These are phyloP conservation scores for Achaetomium macrosporum DNA, from an alignment of 2,329 filamentous ascomycete species.

Conservation along the genomic window DNA sequence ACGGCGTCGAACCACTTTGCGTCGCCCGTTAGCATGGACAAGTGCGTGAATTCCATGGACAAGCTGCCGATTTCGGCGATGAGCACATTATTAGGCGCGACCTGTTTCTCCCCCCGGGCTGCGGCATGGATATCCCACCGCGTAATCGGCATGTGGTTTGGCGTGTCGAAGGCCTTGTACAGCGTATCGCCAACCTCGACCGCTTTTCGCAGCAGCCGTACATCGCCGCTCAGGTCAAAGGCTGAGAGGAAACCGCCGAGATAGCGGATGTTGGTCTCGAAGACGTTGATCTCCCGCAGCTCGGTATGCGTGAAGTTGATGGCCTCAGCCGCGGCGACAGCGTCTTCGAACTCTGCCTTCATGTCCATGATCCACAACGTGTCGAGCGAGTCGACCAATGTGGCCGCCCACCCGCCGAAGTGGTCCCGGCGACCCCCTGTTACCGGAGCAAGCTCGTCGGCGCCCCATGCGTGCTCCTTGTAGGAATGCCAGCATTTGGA, in stretches of 20 bases:
- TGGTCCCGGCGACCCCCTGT: slow-evolving; percentile 6
- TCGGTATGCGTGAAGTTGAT: slow-evolving; percentile 45
- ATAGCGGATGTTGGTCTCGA: slow-evolving; percentile 31
- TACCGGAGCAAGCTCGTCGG: slow-evolving; percentile 21
- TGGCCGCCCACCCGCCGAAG: slow-evolving; percentile 23
- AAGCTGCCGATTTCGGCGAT: slow-evolving; percentile 49
- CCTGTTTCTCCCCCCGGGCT: slow-evolving; percentile 29
- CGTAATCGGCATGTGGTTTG: slow-evolving; percentile 44
- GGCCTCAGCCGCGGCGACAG: slow-evolving; percentile 37
- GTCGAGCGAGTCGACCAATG: slow-evolving; percentile 33
- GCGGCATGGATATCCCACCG: slow-evolving; percentile 45
- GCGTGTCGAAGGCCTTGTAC: slow-evolving; percentile 42
- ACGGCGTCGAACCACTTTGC: slow-evolving; percentile 70
- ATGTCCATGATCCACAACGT: slow-evolving; percentile 54
- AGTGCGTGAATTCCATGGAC: slow-evolving; percentile 62
- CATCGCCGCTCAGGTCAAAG: slow-evolving; percentile 26
- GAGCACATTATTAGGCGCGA: slow-evolving; percentile 29
- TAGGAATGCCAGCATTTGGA: slow-evolving; percentile 41
- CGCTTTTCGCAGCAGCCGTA: slow-evolving; percentile 37
- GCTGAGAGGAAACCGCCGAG: slow-evolving; percentile 29
- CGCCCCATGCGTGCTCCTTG: slow-evolving; percentile 31
- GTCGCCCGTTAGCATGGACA: slow-evolving; percentile 63
- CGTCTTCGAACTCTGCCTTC: slow-evolving; percentile 45
- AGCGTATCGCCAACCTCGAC: slow-evolving; percentile 43
- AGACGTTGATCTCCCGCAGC: slow-evolving; percentile 33